Conservation (phyloP, 371 early-diverging fungal species). For the Umbelopsis sp. region DNA sequence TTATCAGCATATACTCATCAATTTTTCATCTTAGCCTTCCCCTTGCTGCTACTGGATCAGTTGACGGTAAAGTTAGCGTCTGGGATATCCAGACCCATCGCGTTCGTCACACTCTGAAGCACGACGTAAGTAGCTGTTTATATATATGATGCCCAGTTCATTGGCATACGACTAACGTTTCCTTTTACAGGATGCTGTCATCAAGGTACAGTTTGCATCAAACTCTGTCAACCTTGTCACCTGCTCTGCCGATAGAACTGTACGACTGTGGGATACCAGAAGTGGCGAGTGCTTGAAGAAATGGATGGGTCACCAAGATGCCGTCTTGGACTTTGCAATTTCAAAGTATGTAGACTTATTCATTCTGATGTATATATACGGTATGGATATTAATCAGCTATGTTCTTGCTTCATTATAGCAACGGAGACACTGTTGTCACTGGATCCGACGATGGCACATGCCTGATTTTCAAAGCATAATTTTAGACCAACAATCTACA, state of each 20-base stretch:
- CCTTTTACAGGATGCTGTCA: conserved; percentile 76
- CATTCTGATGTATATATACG: neutral
- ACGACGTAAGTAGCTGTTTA: conserved; percentile 49
- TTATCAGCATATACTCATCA: neutral
- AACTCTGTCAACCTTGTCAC: conserved; percentile 68
- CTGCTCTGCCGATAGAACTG: conserved; percentile 77
- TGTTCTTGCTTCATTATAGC: conserved; percentile 28
- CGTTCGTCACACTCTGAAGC: conserved; percentile 67
- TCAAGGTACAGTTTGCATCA: conserved; percentile 73
- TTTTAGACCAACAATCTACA: neutral
- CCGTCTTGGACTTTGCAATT: conserved; percentile 83
- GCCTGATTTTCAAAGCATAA: conserved; percentile 67
- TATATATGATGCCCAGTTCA: neutral
- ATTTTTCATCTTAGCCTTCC: conserved; percentile 49
- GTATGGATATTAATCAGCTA: neutral
- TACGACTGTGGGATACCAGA: conserved; percentile 87
- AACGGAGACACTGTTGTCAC: conserved; percentile 78
- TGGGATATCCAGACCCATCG: conserved; percentile 87
- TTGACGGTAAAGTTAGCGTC: conserved; percentile 84
- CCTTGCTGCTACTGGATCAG: conserved; percentile 85
- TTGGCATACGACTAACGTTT: neutral
- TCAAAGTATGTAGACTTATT: conserved; percentile 42
- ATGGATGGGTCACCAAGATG: conserved; percentile 88
- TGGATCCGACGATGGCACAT: conserved; percentile 81
- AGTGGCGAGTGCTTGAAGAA: conserved; percentile 71